Evolutionary conservation across 768 basidiomycete genomes (phyloP).

Genomic region (Hortiboletus campestris): DNA sequence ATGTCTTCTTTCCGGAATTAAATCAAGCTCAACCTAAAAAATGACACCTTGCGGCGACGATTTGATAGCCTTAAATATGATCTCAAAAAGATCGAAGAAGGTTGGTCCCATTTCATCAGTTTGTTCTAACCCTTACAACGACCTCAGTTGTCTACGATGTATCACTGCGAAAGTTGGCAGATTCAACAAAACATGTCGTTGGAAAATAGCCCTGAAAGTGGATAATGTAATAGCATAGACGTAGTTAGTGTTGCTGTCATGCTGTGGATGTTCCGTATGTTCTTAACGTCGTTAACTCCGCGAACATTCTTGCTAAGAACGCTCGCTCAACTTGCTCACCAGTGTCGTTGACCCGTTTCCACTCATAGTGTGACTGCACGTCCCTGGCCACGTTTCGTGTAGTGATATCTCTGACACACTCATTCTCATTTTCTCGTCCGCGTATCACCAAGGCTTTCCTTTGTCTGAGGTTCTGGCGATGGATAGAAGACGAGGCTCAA

Average conservation of each 20-base stretch:
- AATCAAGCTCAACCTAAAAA: conserved; percentile 75
- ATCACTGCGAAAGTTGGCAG: conserved; percentile 65
- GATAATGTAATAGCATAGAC: background rate
- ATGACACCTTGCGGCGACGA: conserved; percentile 68
- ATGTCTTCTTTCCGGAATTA: background rate
- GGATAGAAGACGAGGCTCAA: conserved; percentile 64
- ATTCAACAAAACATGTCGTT: conserved; percentile 17
- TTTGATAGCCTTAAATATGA: conserved; percentile 86
- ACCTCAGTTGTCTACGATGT: conserved; percentile 79
- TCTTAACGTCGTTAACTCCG: conserved; percentile 26
- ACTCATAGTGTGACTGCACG: conserved; percentile 4
- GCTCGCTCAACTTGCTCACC: background rate
- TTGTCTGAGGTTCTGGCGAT: conserved; percentile 33
- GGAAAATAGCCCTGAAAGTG: background rate
- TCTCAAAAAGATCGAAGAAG: conserved; percentile 88
- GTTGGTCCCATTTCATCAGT: conserved; percentile 34
- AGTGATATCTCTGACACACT: background rate
- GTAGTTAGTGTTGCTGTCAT: background rate
- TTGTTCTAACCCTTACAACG: background rate
- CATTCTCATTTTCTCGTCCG: background rate
- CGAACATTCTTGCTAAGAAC: conserved; percentile 15
- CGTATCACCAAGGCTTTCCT: background rate
- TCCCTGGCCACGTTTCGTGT: conserved; percentile 4
- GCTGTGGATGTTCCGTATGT: background rate
- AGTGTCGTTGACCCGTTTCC: background rate